Base-by-base conservation (phyloP, 352 stramenopile genomes). In the Phytopythium montanum region DNA sequence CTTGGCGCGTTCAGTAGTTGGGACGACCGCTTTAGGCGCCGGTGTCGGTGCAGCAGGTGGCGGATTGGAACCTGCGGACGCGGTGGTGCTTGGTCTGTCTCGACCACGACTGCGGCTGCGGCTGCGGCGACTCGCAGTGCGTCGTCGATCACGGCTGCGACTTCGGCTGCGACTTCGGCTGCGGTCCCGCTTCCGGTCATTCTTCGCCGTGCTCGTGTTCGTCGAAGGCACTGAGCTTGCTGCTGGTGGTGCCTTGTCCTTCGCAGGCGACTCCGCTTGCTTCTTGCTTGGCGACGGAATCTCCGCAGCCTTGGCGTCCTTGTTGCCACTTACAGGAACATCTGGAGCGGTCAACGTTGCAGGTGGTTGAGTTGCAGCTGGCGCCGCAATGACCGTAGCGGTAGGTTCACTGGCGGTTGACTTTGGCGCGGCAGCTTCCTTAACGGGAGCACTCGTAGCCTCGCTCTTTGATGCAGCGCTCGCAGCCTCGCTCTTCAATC, bases 21-120 rank as follows among this genome's bases (percentile, higher is more conserved):
- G 23, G 26, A 51, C 38, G 23, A 8, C 26, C 0, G 45, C 45
- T 48, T 55, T 57, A 44, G 51, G 31, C 52, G 36, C 36, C 57
- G 49, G 34, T 21, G 36, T 25, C 18, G 59, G 16, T 53, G 39
- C 13, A 23, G n/a, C 7, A 45, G 56, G 6, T 1, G 31, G 26
- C 39, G 14, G 19, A 19, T 34, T 39, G 18, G 48, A 34, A 1
- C 21, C 0, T 33, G 51, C 28, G 3, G 19, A 21, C 2, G 29
- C 19, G 25, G 33, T 45, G 25, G 33, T 45, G 14, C 10, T 44
- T 48, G 38, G 29, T 16, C 59, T 54, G 23, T 61, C 60, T 26
- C 69, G 59, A 16, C 49, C 56, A n/a, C 59, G 61, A 65, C 68
- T 79, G n/a, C 59, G 69, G 57, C 64, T 80, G 33, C 69, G 61